phyloP scores from a whole-genome alignment of 2,329 filamentous ascomycete species.

The Colletotrichum euphorbiae region DNA sequence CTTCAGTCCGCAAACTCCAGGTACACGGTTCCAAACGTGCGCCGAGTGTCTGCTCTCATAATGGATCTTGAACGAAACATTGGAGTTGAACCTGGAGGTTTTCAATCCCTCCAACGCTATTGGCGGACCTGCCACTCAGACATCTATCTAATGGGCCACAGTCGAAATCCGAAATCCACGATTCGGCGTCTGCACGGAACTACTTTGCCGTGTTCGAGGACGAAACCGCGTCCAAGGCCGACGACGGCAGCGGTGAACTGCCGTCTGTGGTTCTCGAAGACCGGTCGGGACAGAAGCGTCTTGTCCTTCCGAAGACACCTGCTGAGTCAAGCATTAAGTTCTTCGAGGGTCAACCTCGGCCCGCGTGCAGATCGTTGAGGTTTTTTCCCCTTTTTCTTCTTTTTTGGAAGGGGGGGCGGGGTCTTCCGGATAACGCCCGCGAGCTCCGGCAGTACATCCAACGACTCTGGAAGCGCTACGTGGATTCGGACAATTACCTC shows the following conservation, averaged over 20 bases:
- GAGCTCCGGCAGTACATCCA: neutral
- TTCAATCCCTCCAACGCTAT: neutral
- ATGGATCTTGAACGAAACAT: neutral
- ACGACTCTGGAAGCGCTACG: neutral
- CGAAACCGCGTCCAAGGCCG: neutral
- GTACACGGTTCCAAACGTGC: too few species aligned
- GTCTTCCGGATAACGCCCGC: neutral
- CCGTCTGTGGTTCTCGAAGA: too few species aligned
- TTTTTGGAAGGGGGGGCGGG: too few species aligned
- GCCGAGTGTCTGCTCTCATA: too few species aligned
- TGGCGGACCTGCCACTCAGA: neutral
- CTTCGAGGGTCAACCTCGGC: neutral
- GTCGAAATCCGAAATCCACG: neutral
- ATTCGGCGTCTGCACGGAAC: neutral
- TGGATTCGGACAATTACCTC: neutral
- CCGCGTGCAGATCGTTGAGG: neutral
- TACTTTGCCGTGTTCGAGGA: neutral
- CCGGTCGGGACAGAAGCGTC: neutral
- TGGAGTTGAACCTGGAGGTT: neutral
- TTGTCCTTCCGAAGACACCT: neutral
- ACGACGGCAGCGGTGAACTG: neutral
- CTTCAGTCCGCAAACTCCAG: too few species aligned
- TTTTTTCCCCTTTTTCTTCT: too few species aligned
- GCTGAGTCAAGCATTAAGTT: neutral
- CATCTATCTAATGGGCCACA: too few species aligned